phyloP scores from a whole-genome alignment of 768 basidiomycete species.

The Fistulinella prunicolor region DNA sequence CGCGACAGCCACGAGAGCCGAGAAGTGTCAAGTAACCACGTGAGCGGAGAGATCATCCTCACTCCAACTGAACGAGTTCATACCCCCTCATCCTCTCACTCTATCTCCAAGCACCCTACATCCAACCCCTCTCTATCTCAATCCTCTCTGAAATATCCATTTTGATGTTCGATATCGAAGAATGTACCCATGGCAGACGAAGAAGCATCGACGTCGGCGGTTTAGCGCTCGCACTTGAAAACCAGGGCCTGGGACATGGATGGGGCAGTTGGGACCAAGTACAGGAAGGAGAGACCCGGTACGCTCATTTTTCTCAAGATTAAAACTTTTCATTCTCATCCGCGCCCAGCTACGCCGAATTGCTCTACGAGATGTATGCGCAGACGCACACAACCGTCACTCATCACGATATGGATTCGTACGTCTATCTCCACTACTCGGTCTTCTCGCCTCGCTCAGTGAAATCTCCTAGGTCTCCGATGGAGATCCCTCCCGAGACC shows the following conservation, averaged over 20 bases:
- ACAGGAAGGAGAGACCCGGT: conserved; percentile 49
- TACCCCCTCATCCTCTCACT: conserved; percentile 7
- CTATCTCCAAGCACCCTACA: neutral
- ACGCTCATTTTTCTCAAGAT: conserved; percentile 26
- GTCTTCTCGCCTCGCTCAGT: conserved; percentile 10
- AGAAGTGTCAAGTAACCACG: conserved; percentile 35
- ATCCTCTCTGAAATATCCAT: neutral
- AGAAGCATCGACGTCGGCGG: conserved; percentile 90
- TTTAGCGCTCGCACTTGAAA: conserved; percentile 71
- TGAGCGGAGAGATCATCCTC: conserved; percentile 34
- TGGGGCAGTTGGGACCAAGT: conserved; percentile 62
- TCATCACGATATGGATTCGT: conserved; percentile 37
- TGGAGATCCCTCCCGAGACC: conserved; percentile 45
- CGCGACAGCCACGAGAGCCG: conserved; percentile 36
- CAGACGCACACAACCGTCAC: conserved; percentile 74
- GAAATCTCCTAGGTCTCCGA: conserved; percentile 40
- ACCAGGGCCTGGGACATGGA: conserved; percentile 61
- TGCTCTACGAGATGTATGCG: conserved; percentile 80
- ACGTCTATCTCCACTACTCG: neutral
- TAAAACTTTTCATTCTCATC: conserved; percentile 8
- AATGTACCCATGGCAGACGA: conserved; percentile 40
- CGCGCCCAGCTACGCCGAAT: conserved; percentile 64
- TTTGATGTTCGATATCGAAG: conserved; percentile 31
- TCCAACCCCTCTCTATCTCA: neutral
- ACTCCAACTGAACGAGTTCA: conserved; percentile 14